Base-by-base conservation (phyloP, 2,329 filamentous ascomycete species). In the Aspergillus viridinutans region DNA sequence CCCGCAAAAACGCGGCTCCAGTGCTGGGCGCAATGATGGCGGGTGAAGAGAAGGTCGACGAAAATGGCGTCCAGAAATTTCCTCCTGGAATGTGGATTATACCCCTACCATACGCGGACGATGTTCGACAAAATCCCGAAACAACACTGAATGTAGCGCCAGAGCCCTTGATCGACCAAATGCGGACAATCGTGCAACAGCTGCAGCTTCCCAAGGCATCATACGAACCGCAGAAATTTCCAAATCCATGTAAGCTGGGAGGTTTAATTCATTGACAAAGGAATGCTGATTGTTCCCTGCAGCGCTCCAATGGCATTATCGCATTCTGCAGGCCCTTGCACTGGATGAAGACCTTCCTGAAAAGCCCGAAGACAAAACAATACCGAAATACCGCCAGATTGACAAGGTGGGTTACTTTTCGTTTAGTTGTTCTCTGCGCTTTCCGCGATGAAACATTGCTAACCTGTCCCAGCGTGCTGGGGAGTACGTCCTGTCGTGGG, bases 251-350 rank as follows among this genome's bases (percentile, higher is more conserved):
- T 76, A 65, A 60, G 74, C 50, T 32, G 42, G 12, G 25, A 2
- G 40, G 7, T 43, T 42, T 9, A n/a, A 0, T 1, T 23, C 12
- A 17, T 4, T 28, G 21, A 17, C 8, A 7, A 7, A 3, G 21
- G 1, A n/a, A n/a, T 40, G 32, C 29, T 51, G 43, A 61, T 61
- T 38, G 29, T 7, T 4, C 17, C 14, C n/a, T 14, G 5, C 51
- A 69, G 84, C 90, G 8, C 80, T 99, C 25, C 94, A 99, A 75
- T 99, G 93, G 92, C 94, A 97, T 76, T 99, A 97, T 79, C 88
- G 86, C 60, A 96, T 99, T 49, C 78, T 99, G 0, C 94, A 99
- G 74, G 89, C 90, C 6, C 82, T 97, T 56, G 94, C 94, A 0
- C 80, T 99, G 0, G 92, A 96, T 38, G 94, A 99, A 70, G 92